Evolutionary conservation across 2,329 filamentous ascomycete species (phyloP).

Genomic region (Epicoccum sorghinum): DNA sequence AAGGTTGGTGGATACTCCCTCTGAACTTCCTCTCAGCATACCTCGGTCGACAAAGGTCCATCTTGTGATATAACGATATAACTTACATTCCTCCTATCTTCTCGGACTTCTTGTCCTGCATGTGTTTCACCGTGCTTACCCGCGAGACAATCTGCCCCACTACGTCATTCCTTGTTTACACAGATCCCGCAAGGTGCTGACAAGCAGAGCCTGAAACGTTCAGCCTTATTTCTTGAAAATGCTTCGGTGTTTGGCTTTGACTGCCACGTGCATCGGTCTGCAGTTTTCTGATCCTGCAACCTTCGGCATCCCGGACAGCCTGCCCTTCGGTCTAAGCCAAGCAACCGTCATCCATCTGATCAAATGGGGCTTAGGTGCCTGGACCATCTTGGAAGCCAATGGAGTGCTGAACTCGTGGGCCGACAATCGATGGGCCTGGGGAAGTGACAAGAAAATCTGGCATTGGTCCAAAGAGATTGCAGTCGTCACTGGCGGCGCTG

Average conservation of each 20-base stretch:
- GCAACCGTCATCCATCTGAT: conserved; percentile 29
- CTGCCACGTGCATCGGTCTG: conserved; percentile 25
- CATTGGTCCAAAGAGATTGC: conserved; percentile 42
- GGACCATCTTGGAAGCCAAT: conserved; percentile 35
- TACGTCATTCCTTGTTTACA: conserved; percentile 7
- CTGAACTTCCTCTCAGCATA: background rate
- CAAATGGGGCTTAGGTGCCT: conserved; percentile 35
- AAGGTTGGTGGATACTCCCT: no score
- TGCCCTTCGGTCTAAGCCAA: conserved; percentile 31
- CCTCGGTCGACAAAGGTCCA: background rate
- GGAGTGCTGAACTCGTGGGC: conserved; percentile 39
- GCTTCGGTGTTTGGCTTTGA: conserved; percentile 29
- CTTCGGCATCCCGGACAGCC: conserved; percentile 19
- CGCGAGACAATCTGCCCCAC: background rate
- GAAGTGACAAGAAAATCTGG: conserved; percentile 36
- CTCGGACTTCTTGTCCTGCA: background rate
- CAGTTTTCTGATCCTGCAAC: conserved; percentile 25
- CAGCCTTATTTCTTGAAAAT: conserved; percentile 16
- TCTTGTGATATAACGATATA: background rate
- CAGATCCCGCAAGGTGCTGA: conserved; percentile 2
- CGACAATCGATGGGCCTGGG: conserved; percentile 49
- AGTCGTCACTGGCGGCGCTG: conserved; percentile 46
- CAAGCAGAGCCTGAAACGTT: background rate
- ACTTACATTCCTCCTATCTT: background rate
- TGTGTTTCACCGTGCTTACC: conserved; percentile 7